Evolutionary conservation across 371 early-diverging fungal genomes (phyloP), one percentile per base, ranked within the genome.

Genomic region (Mortierella sp.): DNA sequence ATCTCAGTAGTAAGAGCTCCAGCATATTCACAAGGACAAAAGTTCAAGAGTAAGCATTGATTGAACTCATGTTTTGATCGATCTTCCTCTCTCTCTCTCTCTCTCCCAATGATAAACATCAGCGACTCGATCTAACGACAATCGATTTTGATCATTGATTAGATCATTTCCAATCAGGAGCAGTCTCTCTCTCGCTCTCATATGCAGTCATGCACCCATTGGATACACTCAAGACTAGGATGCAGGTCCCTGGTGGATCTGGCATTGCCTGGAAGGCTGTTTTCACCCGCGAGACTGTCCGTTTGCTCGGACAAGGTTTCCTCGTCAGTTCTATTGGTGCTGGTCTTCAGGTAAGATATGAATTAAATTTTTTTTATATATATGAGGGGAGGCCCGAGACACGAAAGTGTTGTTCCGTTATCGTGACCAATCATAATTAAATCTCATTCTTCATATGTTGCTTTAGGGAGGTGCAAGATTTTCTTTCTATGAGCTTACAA

Each of bases 401-500:
- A 50, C 50, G n/a, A 36, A 36, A 1, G 4, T 43, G 21, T 21
- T 32, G 16, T 19, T 48, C 10, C 16, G 47, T 48, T 52, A 21
- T 24, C 22, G 3, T 19, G 22, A 28, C 38, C 57, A 21, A 59
- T 38, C 38, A 19, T 22, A 19, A 41, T 58, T 45, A 41, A 43
- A 33, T 61, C 62, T 38, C 38, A 15, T 62, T 21, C 33, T 28
- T 61, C 47, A 65, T 61, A 72, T 40, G 8, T 21, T 40, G 33
- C 28, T 10, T 36, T 73, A 90, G 87, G 95, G 95, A 16, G 94
- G 94, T 45, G 87, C 92, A 4, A 87, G 95, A 8, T 89, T 94
- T 69, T 88, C 92, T 8, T 92, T 94, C 50, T 95, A 94, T 71
- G 95, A 95, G 77, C 86, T 87, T 69, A 91, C 92, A 65, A 94